These are phyloP conservation scores for Nigrospora osmanthi DNA, from an alignment of 2,329 filamentous ascomycete species.

Conservation along the genomic window DNA sequence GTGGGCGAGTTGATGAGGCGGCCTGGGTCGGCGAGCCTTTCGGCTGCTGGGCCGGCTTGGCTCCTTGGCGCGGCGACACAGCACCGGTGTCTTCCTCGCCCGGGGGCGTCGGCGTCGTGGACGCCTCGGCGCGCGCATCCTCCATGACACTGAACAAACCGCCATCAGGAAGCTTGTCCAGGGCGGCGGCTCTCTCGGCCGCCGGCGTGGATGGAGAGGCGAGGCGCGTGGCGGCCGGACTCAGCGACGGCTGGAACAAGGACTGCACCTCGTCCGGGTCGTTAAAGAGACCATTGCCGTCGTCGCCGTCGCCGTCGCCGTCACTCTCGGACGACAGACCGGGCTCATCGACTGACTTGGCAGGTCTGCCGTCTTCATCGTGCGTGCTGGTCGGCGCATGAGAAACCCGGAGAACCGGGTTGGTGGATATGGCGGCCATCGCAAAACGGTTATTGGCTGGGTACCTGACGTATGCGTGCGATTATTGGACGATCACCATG, in stretches of 20 bases:
- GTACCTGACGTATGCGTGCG: no score
- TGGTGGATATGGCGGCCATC: no score
- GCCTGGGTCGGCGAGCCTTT: no score
- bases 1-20: constrained; percentile 8
- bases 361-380: no score
- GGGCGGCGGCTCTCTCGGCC: constrained; percentile 47
- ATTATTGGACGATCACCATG: no score
- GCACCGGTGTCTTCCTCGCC: no score
- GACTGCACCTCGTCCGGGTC: constrained; percentile 51
- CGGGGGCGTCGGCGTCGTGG: no score
- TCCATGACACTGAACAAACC: constrained; percentile 29
- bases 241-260: constrained; percentile 52
- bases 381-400: no score
- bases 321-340: constrained; percentile 15
- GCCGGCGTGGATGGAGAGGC: constrained; percentile 47
- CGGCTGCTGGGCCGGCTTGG: no score
- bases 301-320: constrained; percentile 20
- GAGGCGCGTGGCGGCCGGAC: constrained; percentile 45
- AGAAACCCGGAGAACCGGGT: no score
- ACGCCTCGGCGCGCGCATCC: not conserved
- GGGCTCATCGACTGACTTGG: constrained; percentile 8
- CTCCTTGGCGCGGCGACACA: no score
- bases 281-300: constrained; percentile 19
- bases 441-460: no score
- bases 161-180: constrained; percentile 32